Conservation (phyloP, 176 grass and related monocot genomes). For the Tillandsia leiboldiana region DNA sequence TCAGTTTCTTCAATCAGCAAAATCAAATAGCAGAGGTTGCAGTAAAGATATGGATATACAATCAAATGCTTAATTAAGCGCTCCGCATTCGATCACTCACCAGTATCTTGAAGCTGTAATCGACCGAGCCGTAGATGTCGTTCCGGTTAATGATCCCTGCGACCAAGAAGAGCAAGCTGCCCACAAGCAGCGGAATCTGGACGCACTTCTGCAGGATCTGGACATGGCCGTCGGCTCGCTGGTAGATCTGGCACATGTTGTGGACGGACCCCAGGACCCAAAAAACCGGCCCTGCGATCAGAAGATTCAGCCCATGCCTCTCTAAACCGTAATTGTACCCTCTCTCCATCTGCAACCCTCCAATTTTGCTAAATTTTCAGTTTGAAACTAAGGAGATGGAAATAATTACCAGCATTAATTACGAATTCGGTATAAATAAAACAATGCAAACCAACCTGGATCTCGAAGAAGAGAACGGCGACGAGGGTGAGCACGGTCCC, state of each 20-base stretch:
- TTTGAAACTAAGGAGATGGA: not conserved
- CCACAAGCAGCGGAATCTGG: slow-evolving; percentile 54
- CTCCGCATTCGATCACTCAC: slow-evolving; percentile 10
- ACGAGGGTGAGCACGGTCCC: slow-evolving; percentile 50
- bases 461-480: slow-evolving; percentile 55
- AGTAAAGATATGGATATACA: not conserved
- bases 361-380: not conserved
- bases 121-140: slow-evolving; percentile 5
- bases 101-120: slow-evolving; percentile 17
- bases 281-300: slow-evolving; percentile 50
- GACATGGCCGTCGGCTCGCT: slow-evolving; percentile 50
- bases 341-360: slow-evolving; percentile 37
- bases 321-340: slow-evolving; percentile 37
- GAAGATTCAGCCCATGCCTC: slow-evolving; percentile 53
- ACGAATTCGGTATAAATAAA: not conserved
- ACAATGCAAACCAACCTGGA: slow-evolving; percentile 33
- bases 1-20: no score
- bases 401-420: not conserved
- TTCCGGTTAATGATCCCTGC: slow-evolving; percentile 42
- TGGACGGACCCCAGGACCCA: slow-evolving; percentile 60
- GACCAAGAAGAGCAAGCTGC: slow-evolving; percentile 62
- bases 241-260: slow-evolving; percentile 67
- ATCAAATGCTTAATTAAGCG: not conserved
- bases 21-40: not conserved
- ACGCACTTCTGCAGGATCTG: slow-evolving; percentile 87